Percentiles rank a stretch among this genome's conserved stretches.
These are phyloP conservation scores for Psidium friedrichsthalianum DNA, from an alignment of 345 rosid species.

Conservation along the genomic window DNA sequence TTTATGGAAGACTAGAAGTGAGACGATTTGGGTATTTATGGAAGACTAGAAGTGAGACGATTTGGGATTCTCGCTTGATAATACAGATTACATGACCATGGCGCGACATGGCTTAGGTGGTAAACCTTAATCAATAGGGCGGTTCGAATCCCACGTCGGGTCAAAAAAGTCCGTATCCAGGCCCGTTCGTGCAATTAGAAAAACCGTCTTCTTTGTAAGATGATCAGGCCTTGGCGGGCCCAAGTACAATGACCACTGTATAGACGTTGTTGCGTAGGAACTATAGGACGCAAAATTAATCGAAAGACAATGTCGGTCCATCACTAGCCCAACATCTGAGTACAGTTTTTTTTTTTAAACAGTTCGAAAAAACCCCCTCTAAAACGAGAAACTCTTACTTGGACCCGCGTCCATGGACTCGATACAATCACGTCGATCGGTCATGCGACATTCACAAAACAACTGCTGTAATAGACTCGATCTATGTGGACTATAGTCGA, in stretches of 20 bases:
- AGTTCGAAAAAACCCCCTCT: not conserved
- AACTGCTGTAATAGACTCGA: not conserved
- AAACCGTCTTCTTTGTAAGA: not conserved
- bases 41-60: not conserved
- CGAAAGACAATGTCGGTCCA: not conserved
- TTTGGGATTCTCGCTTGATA: not conserved
- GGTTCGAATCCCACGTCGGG: not conserved
- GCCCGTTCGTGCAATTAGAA: not conserved
- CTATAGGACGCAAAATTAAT: not conserved
- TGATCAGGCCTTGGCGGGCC: not conserved
- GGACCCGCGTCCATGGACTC: not conserved
- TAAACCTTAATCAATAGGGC: not conserved
- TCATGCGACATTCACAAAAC: not conserved
- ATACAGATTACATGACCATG: not conserved
- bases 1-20: not conserved
- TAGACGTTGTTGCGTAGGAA: not conserved
- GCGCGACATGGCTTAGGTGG: not conserved
- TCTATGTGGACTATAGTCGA: not conserved
- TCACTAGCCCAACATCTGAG: not conserved
- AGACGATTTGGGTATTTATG: not conserved
- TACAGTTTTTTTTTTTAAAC: not conserved
- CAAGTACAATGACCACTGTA: not conserved
- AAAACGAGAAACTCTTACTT: not conserved
- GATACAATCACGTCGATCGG: not conserved
- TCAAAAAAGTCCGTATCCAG: not conserved